Evolutionary conservation across 805 yeast genomes (phyloP), one percentile per base, ranked within the genome.

Genomic region (Kluyveromyces dobzhanskii): DNA sequence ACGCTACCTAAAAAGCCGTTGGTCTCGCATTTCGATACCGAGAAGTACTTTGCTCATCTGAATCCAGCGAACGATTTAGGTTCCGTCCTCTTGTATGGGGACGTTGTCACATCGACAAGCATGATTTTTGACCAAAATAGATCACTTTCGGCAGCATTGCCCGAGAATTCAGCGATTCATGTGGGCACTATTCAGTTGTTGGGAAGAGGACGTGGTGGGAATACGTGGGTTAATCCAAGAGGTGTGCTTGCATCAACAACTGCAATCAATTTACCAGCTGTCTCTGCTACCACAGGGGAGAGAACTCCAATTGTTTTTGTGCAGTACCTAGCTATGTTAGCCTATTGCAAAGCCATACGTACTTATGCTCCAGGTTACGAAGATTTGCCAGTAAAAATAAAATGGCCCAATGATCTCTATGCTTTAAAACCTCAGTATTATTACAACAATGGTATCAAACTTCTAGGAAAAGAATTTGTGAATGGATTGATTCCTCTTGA

Each of bases 341-440:
- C 97, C 0, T 71, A 82, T 37, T 80, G 88, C 8, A 85, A 83
- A 54, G 85, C 94, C 19, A 70, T 90, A 13, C 59, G 74, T 26
- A 66, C 75, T 2, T 77, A 86, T 50, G 59, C 59, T 3, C 66
- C 61, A 6, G 86, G 84, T 0, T 85, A 80, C 55, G 79, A 76
- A 16, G 80, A 76, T 33, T 61, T 92, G 48, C 97, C 95, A 0
- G 68, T 90, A 12, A 71, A 76, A 37, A 71, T 92, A 43, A 92
- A 92, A 57, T 92, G 99, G 99, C 99, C 99, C 2, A 92, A 92
- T 57, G 99, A 92, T 59, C 64, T 92, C 11, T 92, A 85, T 54
- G 76, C 81, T 3, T 56, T 76, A 49, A 77, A 75, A 40, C 94
- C 94, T 1, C 78, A 77, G 39, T 73, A 64, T 46, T 70, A 71